Evolutionary conservation across 2,329 filamentous ascomycete species (phyloP).

Genomic region (Xylaria sp.): DNA sequence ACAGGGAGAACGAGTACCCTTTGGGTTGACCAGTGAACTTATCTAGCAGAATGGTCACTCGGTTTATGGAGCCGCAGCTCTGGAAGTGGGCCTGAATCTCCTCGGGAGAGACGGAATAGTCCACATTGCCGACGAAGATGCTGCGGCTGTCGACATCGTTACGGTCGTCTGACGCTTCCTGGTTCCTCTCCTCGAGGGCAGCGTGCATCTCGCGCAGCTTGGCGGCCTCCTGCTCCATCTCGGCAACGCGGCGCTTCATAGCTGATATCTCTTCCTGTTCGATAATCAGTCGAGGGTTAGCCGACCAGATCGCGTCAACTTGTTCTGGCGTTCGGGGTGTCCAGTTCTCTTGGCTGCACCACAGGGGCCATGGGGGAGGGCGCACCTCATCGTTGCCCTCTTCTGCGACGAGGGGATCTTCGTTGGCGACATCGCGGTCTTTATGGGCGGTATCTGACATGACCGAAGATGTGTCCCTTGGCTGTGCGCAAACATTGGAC

Average conservation of each 20-base stretch:
- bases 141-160: constrained; percentile 95
- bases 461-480: constrained; percentile 13
- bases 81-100: constrained; percentile 99
- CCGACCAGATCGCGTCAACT: constrained; percentile 30
- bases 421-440: constrained; percentile 44
- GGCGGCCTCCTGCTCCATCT: constrained; percentile 90
- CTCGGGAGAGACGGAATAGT: constrained; percentile 96
- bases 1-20: constrained; percentile 71
- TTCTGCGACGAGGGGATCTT: constrained; percentile 52
- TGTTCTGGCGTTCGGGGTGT: constrained; percentile 23
- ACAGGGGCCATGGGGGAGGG: constrained; percentile 37
- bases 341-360: constrained; percentile 32
- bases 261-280: constrained; percentile 80
- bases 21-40: constrained; percentile 99
- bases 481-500: constrained; percentile 12
- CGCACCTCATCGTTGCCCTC: constrained; percentile 61
- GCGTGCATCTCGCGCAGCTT: constrained; percentile 90
- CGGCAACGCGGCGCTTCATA: constrained; percentile 86
- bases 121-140: constrained; percentile 98
- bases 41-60: constrained; percentile 95
- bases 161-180: constrained; percentile 88
- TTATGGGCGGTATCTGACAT: constrained; percentile 46
- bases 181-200: constrained; percentile 83
- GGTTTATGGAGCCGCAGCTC: constrained; percentile 96
- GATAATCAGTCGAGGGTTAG: constrained; percentile 40